Evolutionary conservation across 139 green algal species (phyloP), one percentile per base, ranked within the genome.

Genomic region (Tetradesmus obliquus): DNA sequence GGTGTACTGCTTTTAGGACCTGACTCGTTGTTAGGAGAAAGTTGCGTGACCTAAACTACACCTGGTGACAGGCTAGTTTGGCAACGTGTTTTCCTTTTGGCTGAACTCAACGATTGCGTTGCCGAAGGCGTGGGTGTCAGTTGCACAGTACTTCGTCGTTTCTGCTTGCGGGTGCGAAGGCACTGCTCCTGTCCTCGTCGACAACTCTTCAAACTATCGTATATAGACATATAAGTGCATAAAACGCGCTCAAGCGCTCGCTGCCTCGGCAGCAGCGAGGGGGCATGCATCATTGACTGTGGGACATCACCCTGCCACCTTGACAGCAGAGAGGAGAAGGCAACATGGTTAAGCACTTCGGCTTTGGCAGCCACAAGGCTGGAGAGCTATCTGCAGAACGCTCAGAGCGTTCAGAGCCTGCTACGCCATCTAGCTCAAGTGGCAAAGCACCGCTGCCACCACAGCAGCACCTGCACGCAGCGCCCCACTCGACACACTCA

Each of bases 141-240:
- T 76, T 76, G 66, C 66, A 76, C 66, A 76, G 66, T 76, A 76
- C 66, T 76, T 76, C 66, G 66, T 76, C 66, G 66, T 76, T 76
- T 76, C 66, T 76, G 66, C 66, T 76, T 76, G 66, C 15, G 66
- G 66, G 15, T 24, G 1, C 66, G 66, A n/a, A n/a, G 12, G 66
- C 15, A 76, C 17, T 24, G 66, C 66, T 3, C 12, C 15, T 24
- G 3, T 19, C 2, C 66, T 76, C 5, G 5, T 13, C 66, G 17
- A 24, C 32, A 24, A 20, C 15, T 24, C 66, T 76, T 3, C n/a
- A n/a, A 76, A 24, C 10, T 45, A 45, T 45, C n/a, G 66, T 13
- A 6, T 24, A 24, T n/a, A 4, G n/a, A 76, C 66, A 19, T 24
- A 5, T 24, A 6, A 76, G 66, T 76, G 66, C 15, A n/a, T 76